Conservation (phyloP, 108 stramenopile genomes). For the Nitzschia sp. region DNA sequence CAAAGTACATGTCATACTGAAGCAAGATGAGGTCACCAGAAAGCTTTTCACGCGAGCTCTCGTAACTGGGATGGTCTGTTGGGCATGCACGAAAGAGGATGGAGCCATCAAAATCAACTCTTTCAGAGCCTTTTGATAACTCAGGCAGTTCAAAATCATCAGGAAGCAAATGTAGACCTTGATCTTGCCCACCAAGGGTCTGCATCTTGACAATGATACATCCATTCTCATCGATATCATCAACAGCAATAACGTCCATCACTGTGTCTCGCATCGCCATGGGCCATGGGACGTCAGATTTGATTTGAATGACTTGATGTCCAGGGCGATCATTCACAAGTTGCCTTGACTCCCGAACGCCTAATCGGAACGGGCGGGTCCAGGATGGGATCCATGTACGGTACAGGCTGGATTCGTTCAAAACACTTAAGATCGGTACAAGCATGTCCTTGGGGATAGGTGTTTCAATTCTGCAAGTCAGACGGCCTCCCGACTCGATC, state of each 20-base stretch:
- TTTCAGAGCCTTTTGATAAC: slow-evolving; percentile 25
- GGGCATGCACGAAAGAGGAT: slow-evolving; percentile 70
- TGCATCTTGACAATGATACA: slow-evolving; percentile 46
- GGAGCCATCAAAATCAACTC: slow-evolving; percentile 63
- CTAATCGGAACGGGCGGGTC: slow-evolving; percentile 45
- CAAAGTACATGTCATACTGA: slow-evolving; percentile 51
- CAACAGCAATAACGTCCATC: slow-evolving; percentile 58
- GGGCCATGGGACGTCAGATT: slow-evolving; percentile 65
- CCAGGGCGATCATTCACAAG: slow-evolving; percentile 51
- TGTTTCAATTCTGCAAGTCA: slow-evolving; percentile 69
- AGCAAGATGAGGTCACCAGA: slow-evolving; percentile 45
- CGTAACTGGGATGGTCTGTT: slow-evolving; percentile 51
- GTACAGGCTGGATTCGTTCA: slow-evolving; percentile 77
- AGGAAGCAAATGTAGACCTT: slow-evolving; percentile 3
- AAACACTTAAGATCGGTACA: slow-evolving; percentile 64
- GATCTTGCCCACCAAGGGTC: slow-evolving; percentile 20
- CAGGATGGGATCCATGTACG: slow-evolving; percentile 65
- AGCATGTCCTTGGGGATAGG: slow-evolving; percentile 51
- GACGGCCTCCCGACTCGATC: slow-evolving; percentile 32
- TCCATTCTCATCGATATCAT: slow-evolving; percentile 59
- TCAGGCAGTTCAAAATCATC: slow-evolving; percentile 39
- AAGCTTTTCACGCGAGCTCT: slow-evolving; percentile 10
- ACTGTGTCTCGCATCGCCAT: slow-evolving; percentile 52
- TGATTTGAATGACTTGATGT: slow-evolving; percentile 55
- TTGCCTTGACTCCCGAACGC: slow-evolving; percentile 49